Evolutionary conservation across 2,329 filamentous ascomycete species (phyloP).

Genomic region (Xylaria sp.): DNA sequence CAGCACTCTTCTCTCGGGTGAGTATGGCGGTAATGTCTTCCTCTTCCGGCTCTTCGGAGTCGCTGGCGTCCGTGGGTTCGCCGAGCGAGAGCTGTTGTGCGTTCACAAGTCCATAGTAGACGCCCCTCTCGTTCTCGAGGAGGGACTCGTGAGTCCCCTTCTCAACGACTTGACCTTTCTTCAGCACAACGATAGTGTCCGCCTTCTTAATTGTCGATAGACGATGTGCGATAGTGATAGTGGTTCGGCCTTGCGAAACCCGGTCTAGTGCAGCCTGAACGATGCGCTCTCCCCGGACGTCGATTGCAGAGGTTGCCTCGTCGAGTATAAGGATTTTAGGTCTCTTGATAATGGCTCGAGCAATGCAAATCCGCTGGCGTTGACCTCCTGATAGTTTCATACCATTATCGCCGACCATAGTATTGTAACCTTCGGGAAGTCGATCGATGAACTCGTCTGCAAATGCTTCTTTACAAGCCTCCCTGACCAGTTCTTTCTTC

Average conservation of each 20-base stretch:
- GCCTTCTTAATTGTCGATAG: conserved; percentile 81
- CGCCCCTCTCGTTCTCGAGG: conserved; percentile 66
- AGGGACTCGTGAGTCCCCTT: conserved; percentile 80
- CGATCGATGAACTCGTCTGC: conserved; percentile 75
- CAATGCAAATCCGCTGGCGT: conserved; percentile 83
- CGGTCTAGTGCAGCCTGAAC: conserved; percentile 73
- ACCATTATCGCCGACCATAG: conserved; percentile 79
- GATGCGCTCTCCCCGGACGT: conserved; percentile 65
- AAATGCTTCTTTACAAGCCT: conserved; percentile 74
- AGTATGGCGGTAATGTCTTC: conserved; percentile 56
- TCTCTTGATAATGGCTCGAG: conserved; percentile 76
- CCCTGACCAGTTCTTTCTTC: conserved; percentile 69
- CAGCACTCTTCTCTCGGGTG: conserved; percentile 59
- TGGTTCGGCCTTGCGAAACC: conserved; percentile 72
- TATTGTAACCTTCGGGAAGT: conserved; percentile 75
- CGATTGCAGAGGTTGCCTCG: conserved; percentile 77
- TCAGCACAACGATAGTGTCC: conserved; percentile 80
- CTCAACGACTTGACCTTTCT: conserved; percentile 77
- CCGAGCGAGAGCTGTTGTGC: conserved; percentile 69
- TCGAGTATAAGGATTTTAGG: conserved; percentile 80
- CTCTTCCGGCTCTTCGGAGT: conserved; percentile 52
- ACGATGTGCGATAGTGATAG: conserved; percentile 79
- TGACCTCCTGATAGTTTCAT: conserved; percentile 86
- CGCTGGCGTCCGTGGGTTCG: conserved; percentile 55
- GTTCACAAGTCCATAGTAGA: conserved; percentile 75